Conservation (phyloP, 495 filamentous ascomycete species). For the Endocarpon pusillum region DNA sequence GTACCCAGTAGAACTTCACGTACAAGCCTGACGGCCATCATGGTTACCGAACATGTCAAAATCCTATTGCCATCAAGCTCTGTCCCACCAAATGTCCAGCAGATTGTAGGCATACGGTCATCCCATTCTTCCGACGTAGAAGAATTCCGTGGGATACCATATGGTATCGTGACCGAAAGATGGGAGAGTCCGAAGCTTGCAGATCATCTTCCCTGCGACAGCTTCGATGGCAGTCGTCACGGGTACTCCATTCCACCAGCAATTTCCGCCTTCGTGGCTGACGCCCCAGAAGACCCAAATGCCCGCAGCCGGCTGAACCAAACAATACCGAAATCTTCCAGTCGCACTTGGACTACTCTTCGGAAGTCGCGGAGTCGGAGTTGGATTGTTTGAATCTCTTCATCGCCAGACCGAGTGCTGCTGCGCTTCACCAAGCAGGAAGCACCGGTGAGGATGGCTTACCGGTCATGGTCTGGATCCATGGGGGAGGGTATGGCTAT, state of each 20-base stretch:
- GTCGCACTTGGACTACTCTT: slow-evolving; percentile 1
- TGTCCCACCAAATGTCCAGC: no score
- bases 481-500: slow-evolving; percentile 13
- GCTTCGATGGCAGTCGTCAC: slow-evolving; percentile 1
- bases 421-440: not conserved
- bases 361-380: not conserved
- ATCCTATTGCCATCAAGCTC: no score
- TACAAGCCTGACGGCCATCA: no score
- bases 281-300: no score
- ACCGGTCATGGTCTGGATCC: no score
- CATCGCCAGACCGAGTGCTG: slow-evolving; percentile 1
- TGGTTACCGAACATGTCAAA: no score
- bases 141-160: slow-evolving; percentile 4
- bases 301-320: slow-evolving; percentile 1
- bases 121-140: slow-evolving; percentile 1
- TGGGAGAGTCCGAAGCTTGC: slow-evolving; percentile 2
- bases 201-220: slow-evolving; percentile 2
- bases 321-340: no score
- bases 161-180: slow-evolving; percentile 2
- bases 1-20: no score
- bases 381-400: slow-evolving; percentile 4
- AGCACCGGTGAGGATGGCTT: no score
- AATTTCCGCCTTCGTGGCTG: no score
- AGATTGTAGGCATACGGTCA: not conserved
- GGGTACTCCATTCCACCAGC: not conserved